These are phyloP conservation scores for Podaxis pistillaris DNA, from an alignment of 768 basidiomycete species.

Conservation along the genomic window DNA sequence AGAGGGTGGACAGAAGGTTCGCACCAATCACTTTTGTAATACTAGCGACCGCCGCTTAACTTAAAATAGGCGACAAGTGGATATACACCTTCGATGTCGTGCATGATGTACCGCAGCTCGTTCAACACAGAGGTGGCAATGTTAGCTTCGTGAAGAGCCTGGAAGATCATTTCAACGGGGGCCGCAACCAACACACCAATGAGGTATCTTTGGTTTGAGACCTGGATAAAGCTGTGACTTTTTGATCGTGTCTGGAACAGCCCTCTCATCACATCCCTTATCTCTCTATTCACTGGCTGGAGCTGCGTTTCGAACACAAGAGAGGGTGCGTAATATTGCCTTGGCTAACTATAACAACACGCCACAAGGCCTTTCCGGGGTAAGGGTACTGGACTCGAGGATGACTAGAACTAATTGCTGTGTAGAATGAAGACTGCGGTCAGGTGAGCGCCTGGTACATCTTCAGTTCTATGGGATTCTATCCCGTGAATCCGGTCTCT, in stretches of 20 bases:
- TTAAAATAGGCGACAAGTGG: constrained; percentile 41
- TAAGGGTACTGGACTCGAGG: constrained; percentile 27
- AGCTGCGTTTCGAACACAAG: constrained; percentile 66
- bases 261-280: constrained; percentile 87
- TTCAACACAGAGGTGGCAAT: constrained; percentile 66
- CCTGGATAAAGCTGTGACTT: neutral
- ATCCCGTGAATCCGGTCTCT: constrained; percentile 80
- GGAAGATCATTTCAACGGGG: constrained; percentile 54
- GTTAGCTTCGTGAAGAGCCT: constrained; percentile 60
- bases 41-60: neutral
- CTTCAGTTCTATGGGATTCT: constrained; percentile 81
- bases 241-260: constrained; percentile 27
- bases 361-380: constrained; percentile 68
- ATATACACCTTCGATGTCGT: constrained; percentile 78
- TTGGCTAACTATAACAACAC: constrained; percentile 62
- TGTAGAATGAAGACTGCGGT: constrained; percentile 84
- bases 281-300: constrained; percentile 72
- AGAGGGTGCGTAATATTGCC: constrained; percentile 65
- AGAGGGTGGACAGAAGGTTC: constrained; percentile 79
- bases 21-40: neutral
- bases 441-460: constrained; percentile 92
- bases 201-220: constrained; percentile 42
- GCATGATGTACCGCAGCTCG: constrained; percentile 64
- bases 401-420: neutral
- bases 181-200: constrained; percentile 80